Evolutionary conservation across 306 rosid species (phyloP).

Genomic region (Prunus mongolica): DNA sequence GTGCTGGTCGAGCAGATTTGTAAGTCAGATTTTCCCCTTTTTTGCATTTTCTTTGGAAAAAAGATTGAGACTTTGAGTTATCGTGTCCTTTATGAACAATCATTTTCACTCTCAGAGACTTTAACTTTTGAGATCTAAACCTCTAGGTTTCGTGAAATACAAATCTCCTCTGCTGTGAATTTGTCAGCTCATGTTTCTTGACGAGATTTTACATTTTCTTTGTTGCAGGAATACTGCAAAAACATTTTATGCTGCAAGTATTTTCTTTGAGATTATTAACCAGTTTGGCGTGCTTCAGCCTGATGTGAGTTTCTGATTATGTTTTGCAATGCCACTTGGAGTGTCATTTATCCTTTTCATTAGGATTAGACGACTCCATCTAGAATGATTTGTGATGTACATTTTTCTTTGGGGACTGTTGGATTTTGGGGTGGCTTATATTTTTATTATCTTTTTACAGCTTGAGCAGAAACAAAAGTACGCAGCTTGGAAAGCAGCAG

Average conservation of each 20-base stretch:
- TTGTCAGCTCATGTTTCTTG: background rate
- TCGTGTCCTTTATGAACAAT: background rate
- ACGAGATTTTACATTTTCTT: background rate
- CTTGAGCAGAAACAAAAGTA: slow-evolving; percentile 98
- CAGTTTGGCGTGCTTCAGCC: slow-evolving; percentile 85
- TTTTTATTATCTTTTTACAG: slow-evolving; percentile 42
- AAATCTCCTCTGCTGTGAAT: background rate
- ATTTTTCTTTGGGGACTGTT: background rate
- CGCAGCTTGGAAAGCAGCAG: slow-evolving; percentile 99
- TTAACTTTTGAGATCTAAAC: background rate
- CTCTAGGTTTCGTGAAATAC: background rate
- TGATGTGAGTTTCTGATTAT: slow-evolving; percentile 61
- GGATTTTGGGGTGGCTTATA: background rate
- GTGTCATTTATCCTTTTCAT: background rate
- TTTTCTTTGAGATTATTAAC: slow-evolving; percentile 88
- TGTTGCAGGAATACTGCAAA: slow-evolving; percentile 88
- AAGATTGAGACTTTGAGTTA: background rate
- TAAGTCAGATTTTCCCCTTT: slow-evolving; percentile 26
- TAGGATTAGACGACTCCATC: background rate
- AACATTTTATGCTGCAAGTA: slow-evolving; percentile 99
- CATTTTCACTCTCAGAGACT: background rate
- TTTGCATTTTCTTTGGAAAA: background rate
- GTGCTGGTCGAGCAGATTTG: slow-evolving; percentile 93
- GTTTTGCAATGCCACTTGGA: background rate
- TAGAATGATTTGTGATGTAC: background rate